A percentile compares a stretch with the other conserved stretches of the same genome.
Conservation (phyloP, 345 rosid genomes). For the Streptanthus diversifolius region DNA sequence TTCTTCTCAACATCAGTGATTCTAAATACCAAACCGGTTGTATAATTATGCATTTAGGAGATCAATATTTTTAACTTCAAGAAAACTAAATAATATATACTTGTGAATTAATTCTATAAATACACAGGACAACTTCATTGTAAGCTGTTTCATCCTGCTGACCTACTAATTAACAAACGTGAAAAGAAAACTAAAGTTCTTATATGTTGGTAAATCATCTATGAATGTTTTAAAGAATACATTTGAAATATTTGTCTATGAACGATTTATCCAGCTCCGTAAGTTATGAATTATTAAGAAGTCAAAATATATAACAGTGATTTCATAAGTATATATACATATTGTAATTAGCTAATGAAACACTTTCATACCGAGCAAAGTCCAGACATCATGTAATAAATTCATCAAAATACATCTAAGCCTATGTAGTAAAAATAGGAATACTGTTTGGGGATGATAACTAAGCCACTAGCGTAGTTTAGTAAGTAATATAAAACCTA, state of each 20-base stretch:
- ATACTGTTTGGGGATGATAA: too few species aligned
- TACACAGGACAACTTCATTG: constrained; percentile 2
- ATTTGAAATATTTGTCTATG: too few species aligned
- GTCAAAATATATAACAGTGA: too few species aligned
- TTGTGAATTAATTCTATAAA: constrained; percentile 15
- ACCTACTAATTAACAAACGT: not conserved
- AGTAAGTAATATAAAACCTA: too few species aligned
- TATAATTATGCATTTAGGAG: constrained; percentile 11
- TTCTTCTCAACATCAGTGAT: constrained; percentile 11
- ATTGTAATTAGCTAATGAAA: not conserved
- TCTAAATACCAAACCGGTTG: not conserved
- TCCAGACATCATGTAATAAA: not conserved
- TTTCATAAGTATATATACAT: too few species aligned
- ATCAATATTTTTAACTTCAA: constrained; percentile 1
- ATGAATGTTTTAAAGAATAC: too few species aligned
- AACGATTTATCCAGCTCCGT: too few species aligned
- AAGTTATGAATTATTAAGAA: too few species aligned
- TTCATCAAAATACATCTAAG: too few species aligned
- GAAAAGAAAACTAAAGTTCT: not conserved
- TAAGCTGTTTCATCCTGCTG: not conserved
- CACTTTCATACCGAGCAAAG: not conserved
- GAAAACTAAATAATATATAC: not conserved
- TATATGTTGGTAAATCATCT: not conserved
- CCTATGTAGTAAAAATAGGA: too few species aligned
- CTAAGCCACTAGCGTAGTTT: too few species aligned